Percentiles rank a stretch among this genome's conserved stretches.
These are phyloP conservation scores for Coemansia sp. DNA, from an alignment of 192 early-diverging fungal species.

Conservation along the genomic window DNA sequence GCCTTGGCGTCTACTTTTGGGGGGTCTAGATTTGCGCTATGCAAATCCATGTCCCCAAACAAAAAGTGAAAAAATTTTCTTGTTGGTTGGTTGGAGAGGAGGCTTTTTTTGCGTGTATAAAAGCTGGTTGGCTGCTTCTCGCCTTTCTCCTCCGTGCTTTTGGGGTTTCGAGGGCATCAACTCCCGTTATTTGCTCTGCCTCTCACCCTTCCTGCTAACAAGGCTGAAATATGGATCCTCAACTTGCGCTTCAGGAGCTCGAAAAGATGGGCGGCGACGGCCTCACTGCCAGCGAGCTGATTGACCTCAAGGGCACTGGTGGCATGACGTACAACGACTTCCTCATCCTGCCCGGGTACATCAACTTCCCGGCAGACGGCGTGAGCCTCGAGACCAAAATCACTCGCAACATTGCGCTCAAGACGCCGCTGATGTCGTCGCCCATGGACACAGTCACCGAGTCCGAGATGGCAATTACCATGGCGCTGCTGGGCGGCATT, in stretches of 20 bases:
- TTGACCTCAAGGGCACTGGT: constrained; percentile 74
- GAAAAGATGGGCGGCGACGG: constrained; percentile 68
- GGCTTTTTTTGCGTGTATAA: constrained; percentile 13
- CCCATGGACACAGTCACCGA: constrained; percentile 99
- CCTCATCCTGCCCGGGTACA: constrained; percentile 91
- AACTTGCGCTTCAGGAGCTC: constrained; percentile 42
- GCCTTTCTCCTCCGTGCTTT: neutral
- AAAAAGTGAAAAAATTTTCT: neutral
- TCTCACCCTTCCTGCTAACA: neutral
- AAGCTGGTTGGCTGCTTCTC: neutral
- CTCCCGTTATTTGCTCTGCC: constrained; percentile 30
- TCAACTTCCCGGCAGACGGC: constrained; percentile 84
- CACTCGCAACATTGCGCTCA: constrained; percentile 86
- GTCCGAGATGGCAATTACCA: constrained; percentile 96
- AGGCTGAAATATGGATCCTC: constrained; percentile 26
- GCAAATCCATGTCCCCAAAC: neutral
- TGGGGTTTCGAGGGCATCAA: constrained; percentile 40
- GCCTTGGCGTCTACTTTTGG: no score
- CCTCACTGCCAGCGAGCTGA: constrained; percentile 75
- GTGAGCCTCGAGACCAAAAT: constrained; percentile 81
- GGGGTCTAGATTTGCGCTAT: neutral
- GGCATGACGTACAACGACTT: constrained; percentile 99
- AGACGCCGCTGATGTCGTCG: constrained; percentile 89
- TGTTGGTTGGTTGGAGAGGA: neutral
- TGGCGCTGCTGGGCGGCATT: constrained; percentile 92